phyloP scores from a whole-genome alignment of 192 early-diverging fungal species.

The Backusella psychrophila region DNA sequence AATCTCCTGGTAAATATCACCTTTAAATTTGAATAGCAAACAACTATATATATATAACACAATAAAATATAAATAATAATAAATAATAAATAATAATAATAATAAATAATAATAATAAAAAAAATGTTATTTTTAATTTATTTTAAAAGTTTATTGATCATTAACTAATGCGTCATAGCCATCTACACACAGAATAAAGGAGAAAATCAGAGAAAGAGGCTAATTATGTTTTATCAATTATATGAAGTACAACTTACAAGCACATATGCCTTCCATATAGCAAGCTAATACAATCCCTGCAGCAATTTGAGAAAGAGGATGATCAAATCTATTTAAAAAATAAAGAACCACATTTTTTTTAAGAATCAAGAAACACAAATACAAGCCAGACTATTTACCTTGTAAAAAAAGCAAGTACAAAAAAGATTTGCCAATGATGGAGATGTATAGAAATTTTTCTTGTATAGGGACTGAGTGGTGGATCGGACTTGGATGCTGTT shows the following conservation, averaged over 20 bases:
- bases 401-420: constrained; percentile 77
- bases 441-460: constrained; percentile 51
- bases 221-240: background rate
- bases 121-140: background rate
- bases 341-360: background rate
- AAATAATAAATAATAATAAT: background rate
- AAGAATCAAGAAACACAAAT: background rate
- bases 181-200: constrained; percentile 4
- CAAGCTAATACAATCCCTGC: constrained; percentile 71
- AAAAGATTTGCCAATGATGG: constrained; percentile 88
- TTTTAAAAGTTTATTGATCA: constrained; percentile 8
- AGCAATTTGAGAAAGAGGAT: constrained; percentile 64
- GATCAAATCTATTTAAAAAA: constrained; percentile 49
- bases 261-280: constrained; percentile 65
- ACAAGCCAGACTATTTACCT: constrained; percentile 8
- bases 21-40: background rate
- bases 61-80: background rate
- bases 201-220: background rate
- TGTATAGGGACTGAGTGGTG: constrained; percentile 1
- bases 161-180: constrained; percentile 26
- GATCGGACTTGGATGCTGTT: background rate
- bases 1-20: background rate
- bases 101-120: background rate
- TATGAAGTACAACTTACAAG: constrained; percentile 21
- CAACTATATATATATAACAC: background rate